Conservation (phyloP, 2,329 filamentous ascomycete species). For the Fusarium nanum region DNA sequence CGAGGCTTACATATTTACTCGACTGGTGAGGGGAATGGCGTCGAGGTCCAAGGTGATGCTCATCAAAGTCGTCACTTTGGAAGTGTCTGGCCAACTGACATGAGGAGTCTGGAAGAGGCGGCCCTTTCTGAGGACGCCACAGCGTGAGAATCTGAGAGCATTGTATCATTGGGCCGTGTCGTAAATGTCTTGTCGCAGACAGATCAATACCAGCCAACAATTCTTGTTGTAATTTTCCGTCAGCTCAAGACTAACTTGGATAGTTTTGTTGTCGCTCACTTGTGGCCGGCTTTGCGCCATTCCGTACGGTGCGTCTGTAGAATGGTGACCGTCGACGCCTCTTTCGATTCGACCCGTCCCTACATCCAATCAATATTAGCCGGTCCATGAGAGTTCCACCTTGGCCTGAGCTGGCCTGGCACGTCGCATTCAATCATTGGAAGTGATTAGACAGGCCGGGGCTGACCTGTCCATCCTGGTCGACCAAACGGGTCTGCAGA, state of each 20-base stretch:
- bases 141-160: not conserved
- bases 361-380: conserved; percentile 35
- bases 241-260: conserved; percentile 17
- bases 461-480: conserved; percentile 17
- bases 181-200: not conserved
- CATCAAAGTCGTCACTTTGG: not conserved
- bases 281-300: conserved; percentile 21
- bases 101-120: conserved; percentile 11
- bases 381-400: conserved; percentile 2
- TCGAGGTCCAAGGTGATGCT: conserved; percentile 13
- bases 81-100: conserved; percentile 1
- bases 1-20: conserved; percentile 43
- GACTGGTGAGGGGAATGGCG: conserved; percentile 30
- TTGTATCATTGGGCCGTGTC: not conserved
- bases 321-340: conserved; percentile 24
- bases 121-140: conserved; percentile 8
- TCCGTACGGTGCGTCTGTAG: conserved; percentile 8
- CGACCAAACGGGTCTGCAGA: conserved; percentile 18
- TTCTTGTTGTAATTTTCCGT: not conserved
- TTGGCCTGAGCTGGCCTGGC: conserved; percentile 2
- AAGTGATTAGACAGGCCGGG: conserved; percentile 31
- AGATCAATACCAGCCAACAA: conserved; percentile 20
- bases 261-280: conserved; percentile 20
- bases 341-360: conserved; percentile 40
- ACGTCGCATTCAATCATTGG: conserved; percentile 24